A percentile compares a stretch with the other conserved stretches of the same genome.
Conservation (phyloP, 495 filamentous ascomycete genomes). For the Xylaria longipes region DNA sequence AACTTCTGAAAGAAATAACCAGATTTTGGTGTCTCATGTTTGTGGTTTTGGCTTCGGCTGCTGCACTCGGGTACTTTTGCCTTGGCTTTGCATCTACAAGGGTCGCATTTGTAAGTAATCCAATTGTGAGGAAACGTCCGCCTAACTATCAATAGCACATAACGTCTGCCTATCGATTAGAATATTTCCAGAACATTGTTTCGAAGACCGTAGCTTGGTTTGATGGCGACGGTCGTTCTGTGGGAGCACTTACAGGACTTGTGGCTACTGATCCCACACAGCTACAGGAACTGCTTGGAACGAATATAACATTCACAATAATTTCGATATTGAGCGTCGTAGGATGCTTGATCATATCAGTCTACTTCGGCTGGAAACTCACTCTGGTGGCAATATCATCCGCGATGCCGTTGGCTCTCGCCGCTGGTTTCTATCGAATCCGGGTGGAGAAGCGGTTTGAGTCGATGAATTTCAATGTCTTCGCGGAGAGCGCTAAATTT, state of each 20-base stretch:
- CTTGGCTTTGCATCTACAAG: constrained; percentile 60
- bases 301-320: constrained; percentile 57
- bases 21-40: constrained; percentile 74
- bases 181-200: constrained; percentile 67
- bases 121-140: background rate
- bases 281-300: constrained; percentile 67
- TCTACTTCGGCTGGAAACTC: constrained; percentile 65
- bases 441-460: constrained; percentile 61
- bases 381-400: constrained; percentile 57
- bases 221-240: constrained; percentile 57
- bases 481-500: constrained; percentile 62
- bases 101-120: constrained; percentile 55
- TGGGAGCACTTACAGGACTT: constrained; percentile 56
- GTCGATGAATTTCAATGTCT: constrained; percentile 56
- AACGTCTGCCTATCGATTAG: constrained; percentile 58
- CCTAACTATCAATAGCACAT: constrained; percentile 44
- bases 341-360: constrained; percentile 56
- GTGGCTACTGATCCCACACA: constrained; percentile 66
- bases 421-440: constrained; percentile 58
- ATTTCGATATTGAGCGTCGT: constrained; percentile 57
- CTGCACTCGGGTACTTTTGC: constrained; percentile 57
- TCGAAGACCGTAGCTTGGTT: constrained; percentile 63
- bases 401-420: constrained; percentile 57
- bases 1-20: constrained; percentile 46
- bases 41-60: constrained; percentile 60